Evolutionary conservation across 495 filamentous ascomycete genomes (phyloP).

Genomic region (Clavariopsis aquatica): DNA sequence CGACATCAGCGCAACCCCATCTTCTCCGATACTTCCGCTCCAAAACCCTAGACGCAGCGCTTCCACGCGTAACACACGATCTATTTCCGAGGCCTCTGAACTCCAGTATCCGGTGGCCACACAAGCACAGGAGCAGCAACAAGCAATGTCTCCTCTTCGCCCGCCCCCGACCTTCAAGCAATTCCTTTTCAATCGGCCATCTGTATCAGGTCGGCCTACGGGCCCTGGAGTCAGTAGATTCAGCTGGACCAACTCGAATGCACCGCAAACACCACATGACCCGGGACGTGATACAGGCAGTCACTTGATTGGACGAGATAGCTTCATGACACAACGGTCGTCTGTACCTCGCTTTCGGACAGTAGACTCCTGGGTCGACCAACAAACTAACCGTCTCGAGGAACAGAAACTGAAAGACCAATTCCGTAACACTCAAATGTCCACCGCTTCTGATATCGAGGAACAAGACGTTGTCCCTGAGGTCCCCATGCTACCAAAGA

Average conservation of each 20-base stretch:
- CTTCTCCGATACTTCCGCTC: constrained; percentile 28
- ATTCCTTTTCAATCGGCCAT: constrained; percentile 32
- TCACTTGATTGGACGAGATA: constrained; percentile 25
- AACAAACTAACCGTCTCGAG: constrained; percentile 50
- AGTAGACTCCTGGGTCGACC: constrained; percentile 62
- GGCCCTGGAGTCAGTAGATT: constrained; percentile 31
- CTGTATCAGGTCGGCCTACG: constrained; percentile 3
- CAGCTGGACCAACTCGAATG: constrained; percentile 40
- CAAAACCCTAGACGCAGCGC: constrained; percentile 23
- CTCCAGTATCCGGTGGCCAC: constrained; percentile 23
- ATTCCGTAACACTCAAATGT: constrained; percentile 18
- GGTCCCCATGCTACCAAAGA: constrained; percentile 27
- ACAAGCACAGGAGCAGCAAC: background rate
- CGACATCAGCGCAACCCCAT: constrained; percentile 28
- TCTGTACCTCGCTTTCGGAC: constrained; percentile 55
- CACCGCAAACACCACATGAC: constrained; percentile 35
- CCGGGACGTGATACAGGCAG: constrained; percentile 20
- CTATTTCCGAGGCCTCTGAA: constrained; percentile 24
- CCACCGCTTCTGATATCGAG: constrained; percentile 2
- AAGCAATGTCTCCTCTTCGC: constrained; percentile 12
- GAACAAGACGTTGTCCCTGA: constrained; percentile 18
- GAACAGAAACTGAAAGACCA: constrained; percentile 33
- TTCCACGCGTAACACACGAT: constrained; percentile 30
- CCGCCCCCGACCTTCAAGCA: constrained; percentile 37
- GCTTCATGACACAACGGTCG: constrained; percentile 36